These are phyloP conservation scores for Paramecium octaurelia DNA, from an alignment of 73 alveolate species.

Conservation along the genomic window DNA sequence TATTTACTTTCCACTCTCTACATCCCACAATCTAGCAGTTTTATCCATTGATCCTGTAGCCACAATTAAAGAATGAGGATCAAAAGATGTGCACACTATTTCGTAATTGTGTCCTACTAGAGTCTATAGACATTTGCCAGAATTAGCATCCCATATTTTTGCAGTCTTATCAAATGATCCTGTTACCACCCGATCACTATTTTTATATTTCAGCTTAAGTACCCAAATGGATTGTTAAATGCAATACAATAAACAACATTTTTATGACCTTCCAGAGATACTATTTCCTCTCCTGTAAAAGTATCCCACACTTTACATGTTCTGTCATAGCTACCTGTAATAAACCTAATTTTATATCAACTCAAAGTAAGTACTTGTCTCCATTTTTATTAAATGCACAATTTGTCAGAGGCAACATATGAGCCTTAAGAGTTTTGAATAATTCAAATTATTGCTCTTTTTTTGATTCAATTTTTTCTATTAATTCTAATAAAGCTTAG, in stretches of 20 bases:
- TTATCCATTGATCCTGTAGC: conserved; percentile 98
- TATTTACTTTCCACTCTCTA: conserved; percentile 92
- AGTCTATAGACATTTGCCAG: conserved; percentile 96
- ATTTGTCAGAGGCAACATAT: conserved; percentile 98
- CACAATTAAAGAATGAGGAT: conserved; percentile 91
- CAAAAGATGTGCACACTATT: conserved; percentile 98
- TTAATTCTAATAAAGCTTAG: conserved; percentile 69
- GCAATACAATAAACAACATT: conserved; percentile 99
- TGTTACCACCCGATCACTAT: conserved; percentile 92
- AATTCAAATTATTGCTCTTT: conserved; percentile 85
- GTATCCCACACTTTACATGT: conserved; percentile 99
- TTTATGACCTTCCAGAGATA: conserved; percentile 96
- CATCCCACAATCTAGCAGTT: conserved; percentile 96
- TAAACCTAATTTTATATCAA: conserved; percentile 70
- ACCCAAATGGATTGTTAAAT: conserved; percentile 99
- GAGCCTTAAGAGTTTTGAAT: conserved; percentile 96
- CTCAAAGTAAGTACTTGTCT: conserved; percentile 61
- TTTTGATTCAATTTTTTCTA: conserved; percentile 81
- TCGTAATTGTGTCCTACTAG: conserved; percentile 98
- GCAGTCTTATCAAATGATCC: conserved; percentile 99
- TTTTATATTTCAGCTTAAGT: background rate
- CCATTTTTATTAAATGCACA: conserved; percentile 99
- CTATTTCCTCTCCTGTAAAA: conserved; percentile 85
- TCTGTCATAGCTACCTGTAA: conserved; percentile 99
- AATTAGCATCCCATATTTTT: conserved; percentile 98